Conservation (phyloP, 2,329 filamentous ascomycete genomes). For the Alternaria infectoria region DNA sequence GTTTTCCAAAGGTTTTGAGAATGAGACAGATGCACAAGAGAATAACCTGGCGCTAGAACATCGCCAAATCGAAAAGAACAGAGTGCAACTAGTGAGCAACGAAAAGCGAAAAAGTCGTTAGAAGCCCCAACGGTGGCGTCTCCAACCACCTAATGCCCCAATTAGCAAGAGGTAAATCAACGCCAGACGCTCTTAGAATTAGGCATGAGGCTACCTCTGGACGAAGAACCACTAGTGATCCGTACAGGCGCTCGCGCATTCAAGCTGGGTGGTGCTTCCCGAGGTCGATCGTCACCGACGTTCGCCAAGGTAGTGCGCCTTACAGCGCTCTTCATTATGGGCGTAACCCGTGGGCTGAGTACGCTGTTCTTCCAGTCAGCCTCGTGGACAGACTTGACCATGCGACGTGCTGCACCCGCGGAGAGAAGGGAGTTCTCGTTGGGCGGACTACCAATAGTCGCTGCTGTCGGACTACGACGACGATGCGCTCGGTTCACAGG, state of each 20-base stretch:
- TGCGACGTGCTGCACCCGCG: conserved; percentile 68
- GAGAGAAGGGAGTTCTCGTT: conserved; percentile 68
- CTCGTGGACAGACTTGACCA: conserved; percentile 68
- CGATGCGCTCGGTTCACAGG: conserved; percentile 54
- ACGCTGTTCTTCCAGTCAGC: conserved; percentile 63
- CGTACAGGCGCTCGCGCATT: conserved; percentile 40
- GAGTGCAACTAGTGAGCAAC: neutral
- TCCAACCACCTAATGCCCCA: neutral
- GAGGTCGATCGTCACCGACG: conserved; percentile 36
- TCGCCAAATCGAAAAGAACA: neutral
- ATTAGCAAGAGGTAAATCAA: conserved; percentile 22
- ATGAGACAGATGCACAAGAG: neutral
- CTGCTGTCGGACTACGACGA: conserved; percentile 61
- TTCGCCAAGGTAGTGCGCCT: conserved; percentile 47
- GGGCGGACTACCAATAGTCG: conserved; percentile 57
- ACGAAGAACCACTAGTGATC: conserved; percentile 38
- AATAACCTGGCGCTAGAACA: neutral
- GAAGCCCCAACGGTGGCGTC: conserved; percentile 1
- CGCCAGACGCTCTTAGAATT: conserved; percentile 43
- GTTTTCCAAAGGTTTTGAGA: conserved; percentile 1
- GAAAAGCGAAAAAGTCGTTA: neutral
- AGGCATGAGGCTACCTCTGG: conserved; percentile 40
- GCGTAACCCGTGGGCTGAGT: conserved; percentile 65
- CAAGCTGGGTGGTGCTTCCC: conserved; percentile 29
- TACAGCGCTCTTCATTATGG: conserved; percentile 61